Evolutionary conservation across 2,329 filamentous ascomycete genomes (phyloP).

Genomic region (Zymoseptoria brevis): DNA sequence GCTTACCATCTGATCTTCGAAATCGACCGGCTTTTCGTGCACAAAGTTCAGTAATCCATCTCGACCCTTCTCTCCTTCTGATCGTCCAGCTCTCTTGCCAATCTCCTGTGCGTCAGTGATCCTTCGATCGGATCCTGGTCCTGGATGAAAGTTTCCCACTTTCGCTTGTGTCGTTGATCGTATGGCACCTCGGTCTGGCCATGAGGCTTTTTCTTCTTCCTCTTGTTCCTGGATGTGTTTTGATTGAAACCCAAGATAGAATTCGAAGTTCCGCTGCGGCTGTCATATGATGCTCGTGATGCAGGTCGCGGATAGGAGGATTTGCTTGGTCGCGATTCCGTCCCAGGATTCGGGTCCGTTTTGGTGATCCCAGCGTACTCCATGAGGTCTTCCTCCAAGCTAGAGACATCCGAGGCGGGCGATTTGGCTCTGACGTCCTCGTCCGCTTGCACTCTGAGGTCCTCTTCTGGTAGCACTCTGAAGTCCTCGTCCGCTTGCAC

Average conservation of each 20-base stretch:
- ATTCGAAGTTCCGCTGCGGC: slow-evolving; percentile 15
- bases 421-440: slow-evolving; percentile 5
- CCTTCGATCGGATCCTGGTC: slow-evolving; percentile 30
- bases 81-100: slow-evolving; percentile 39
- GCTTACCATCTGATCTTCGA: not conserved
- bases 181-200: slow-evolving; percentile 22
- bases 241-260: slow-evolving; percentile 1
- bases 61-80: slow-evolving; percentile 32
- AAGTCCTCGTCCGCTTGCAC: slow-evolving; percentile 1
- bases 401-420: slow-evolving; percentile 20
- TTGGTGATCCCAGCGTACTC: slow-evolving; percentile 9
- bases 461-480: not conserved
- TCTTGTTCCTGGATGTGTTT: not conserved
- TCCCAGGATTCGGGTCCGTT: not conserved
- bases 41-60: slow-evolving; percentile 41
- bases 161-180: slow-evolving; percentile 27
- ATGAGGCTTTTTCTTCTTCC: slow-evolving; percentile 7
- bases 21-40: not conserved
- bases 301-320: not conserved
- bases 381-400: slow-evolving; percentile 20
- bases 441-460: not conserved
- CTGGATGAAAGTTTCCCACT: slow-evolving; percentile 31
- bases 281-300: slow-evolving; percentile 7
- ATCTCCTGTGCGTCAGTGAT: slow-evolving; percentile 37
- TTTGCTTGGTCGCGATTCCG: not conserved